phyloP scores from a whole-genome alignment of 345 rosid species.

The Brassica incana region DNA sequence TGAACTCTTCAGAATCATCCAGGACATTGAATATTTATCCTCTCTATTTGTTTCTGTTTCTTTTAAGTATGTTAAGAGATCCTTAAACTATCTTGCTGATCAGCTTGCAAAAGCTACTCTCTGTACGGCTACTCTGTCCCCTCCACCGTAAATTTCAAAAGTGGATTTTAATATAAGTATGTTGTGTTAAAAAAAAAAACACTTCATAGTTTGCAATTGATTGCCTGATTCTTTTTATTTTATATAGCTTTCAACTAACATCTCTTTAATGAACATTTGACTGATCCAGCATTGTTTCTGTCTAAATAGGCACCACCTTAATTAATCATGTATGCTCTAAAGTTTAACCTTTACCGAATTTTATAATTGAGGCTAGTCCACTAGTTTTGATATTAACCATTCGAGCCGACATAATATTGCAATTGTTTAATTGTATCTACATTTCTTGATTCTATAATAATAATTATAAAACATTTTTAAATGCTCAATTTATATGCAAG shows the following conservation, averaged over 20 bases:
- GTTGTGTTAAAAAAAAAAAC: neutral
- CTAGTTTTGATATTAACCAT: constrained; percentile 10
- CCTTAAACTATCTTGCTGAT: no score
- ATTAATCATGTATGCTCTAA: constrained; percentile 20
- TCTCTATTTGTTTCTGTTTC: no score
- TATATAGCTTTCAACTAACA: neutral
- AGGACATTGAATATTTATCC: no score
- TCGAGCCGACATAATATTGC: neutral
- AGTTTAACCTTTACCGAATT: neutral
- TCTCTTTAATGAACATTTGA: constrained; percentile 21
- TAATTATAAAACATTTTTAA: neutral
- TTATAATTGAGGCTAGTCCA: constrained; percentile 2
- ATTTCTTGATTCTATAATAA: neutral
- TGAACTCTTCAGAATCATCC: no score
- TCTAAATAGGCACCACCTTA: constrained; percentile 18
- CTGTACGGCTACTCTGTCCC: no score
- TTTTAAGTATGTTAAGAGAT: no score
- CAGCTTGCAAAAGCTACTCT: no score
- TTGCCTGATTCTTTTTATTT: neutral
- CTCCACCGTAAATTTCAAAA: no score
- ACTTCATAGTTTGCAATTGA: neutral
- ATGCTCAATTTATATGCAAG: neutral
- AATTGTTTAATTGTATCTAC: neutral
- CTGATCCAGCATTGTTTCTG: constrained; percentile 19
- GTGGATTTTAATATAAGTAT: no score